Conservation (phyloP, 2,329 filamentous ascomycete genomes). For the Colletotrichum magnum region DNA sequence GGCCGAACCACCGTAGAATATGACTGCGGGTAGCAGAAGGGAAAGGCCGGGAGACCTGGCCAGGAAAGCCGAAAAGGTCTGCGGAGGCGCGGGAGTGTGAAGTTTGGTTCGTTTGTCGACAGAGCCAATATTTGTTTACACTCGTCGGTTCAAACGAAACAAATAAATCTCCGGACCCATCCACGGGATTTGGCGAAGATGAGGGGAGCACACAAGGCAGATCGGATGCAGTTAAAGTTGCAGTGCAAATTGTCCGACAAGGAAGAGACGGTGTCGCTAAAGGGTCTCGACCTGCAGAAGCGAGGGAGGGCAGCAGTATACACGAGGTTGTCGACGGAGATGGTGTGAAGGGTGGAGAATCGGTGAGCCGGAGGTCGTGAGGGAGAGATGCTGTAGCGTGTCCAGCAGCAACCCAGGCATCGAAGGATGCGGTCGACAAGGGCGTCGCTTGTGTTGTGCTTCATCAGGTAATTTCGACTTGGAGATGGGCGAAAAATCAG, state of each 20-base stretch:
- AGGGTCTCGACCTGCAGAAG: slow-evolving; percentile 10
- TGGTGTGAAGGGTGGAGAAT: slow-evolving; percentile 22
- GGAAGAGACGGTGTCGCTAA: background rate
- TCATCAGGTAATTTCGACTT: slow-evolving; percentile 6
- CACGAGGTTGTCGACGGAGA: slow-evolving; percentile 15
- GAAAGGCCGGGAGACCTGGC: slow-evolving; percentile 15
- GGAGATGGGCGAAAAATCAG: slow-evolving; percentile 6
- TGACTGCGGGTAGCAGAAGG: slow-evolving; percentile 6
- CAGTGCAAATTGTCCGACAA: slow-evolving; percentile 17
- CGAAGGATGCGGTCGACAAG: slow-evolving; percentile 13
- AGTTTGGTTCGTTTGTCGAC: slow-evolving; percentile 3
- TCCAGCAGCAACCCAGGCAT: background rate
- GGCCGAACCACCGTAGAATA: slow-evolving; percentile 19
- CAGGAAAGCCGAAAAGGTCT: background rate
- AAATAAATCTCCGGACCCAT: slow-evolving; percentile 35
- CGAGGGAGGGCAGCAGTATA: slow-evolving; percentile 4
- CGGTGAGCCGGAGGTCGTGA: slow-evolving; percentile 26
- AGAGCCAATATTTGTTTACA: background rate
- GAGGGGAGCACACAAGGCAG: slow-evolving; percentile 7
- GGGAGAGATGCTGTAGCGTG: background rate
- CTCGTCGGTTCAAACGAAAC: slow-evolving; percentile 32
- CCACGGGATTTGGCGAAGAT: slow-evolving; percentile 19
- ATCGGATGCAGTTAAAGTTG: slow-evolving; percentile 15
- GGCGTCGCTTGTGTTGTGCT: slow-evolving; percentile 7
- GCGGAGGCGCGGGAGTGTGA: background rate